Evolutionary conservation across 1,139 yeast genomes (phyloP).

Genomic region (Zhuliangozyma parablackwelliae): DNA sequence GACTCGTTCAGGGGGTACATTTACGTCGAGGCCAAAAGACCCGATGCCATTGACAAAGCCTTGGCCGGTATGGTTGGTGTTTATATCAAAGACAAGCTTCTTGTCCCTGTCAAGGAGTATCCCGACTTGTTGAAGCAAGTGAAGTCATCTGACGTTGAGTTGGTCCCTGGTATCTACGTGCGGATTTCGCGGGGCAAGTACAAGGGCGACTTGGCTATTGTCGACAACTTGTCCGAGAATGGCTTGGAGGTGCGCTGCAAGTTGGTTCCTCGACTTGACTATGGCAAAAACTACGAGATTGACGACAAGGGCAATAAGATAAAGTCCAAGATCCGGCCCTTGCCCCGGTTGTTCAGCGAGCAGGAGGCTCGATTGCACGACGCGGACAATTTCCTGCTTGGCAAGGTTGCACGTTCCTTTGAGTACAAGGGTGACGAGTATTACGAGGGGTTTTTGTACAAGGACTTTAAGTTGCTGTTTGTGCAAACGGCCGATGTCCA

Average conservation of each 20-base stretch:
- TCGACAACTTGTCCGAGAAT: slow-evolving; percentile 88
- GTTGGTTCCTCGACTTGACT: slow-evolving; percentile 89
- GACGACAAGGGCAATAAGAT: slow-evolving; percentile 53
- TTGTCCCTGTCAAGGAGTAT: slow-evolving; percentile 93
- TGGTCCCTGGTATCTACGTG: slow-evolving; percentile 89
- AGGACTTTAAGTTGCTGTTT: slow-evolving; percentile 80
- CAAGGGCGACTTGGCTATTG: slow-evolving; percentile 89
- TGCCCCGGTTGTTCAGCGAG: slow-evolving; percentile 79
- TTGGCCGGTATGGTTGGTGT: slow-evolving; percentile 86
- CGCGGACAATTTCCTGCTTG: slow-evolving; percentile 57
- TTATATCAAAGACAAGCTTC: slow-evolving; percentile 62
- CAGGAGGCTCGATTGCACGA: slow-evolving; percentile 57
- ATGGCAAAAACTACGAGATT: slow-evolving; percentile 64
- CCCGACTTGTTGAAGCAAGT: slow-evolving; percentile 90
- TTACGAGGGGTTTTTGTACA: slow-evolving; percentile 79
- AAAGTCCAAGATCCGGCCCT: slow-evolving; percentile 64
- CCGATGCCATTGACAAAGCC: slow-evolving; percentile 88
- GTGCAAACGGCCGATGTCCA: slow-evolving; percentile 80
- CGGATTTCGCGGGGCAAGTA: slow-evolving; percentile 88
- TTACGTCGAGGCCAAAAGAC: slow-evolving; percentile 89
- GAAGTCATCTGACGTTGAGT: slow-evolving; percentile 80
- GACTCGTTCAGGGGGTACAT: slow-evolving; percentile 89
- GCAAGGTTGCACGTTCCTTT: slow-evolving; percentile 73
- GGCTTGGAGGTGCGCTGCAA: slow-evolving; percentile 91
- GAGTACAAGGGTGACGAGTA: slow-evolving; percentile 85